Evolutionary conservation across 2,329 filamentous ascomycete species (phyloP).

Genomic region (Aureobasidium zeae): DNA sequence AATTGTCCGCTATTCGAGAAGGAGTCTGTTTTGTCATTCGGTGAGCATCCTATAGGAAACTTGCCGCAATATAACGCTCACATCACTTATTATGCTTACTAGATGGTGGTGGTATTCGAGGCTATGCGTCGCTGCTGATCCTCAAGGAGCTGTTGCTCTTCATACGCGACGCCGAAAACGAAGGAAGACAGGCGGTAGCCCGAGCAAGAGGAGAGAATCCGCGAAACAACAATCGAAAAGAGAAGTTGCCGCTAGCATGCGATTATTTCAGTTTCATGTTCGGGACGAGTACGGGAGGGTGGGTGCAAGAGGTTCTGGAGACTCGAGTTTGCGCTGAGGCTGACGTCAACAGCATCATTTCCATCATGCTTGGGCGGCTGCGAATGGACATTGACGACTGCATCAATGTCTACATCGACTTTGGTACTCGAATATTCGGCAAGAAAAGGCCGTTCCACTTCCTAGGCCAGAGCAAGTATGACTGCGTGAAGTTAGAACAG

Average conservation of each 20-base stretch:
- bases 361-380: constrained; percentile 21
- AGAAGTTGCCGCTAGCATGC: constrained; percentile 25
- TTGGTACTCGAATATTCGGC: constrained; percentile 13
- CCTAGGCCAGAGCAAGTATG: constrained; percentile 4
- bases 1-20: background rate
- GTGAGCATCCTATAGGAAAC: background rate
- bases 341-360: constrained; percentile 18
- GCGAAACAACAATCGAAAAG: background rate
- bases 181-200: too few relatives aligned
- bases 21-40: constrained; percentile 2
- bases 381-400: constrained; percentile 18
- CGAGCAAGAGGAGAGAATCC: constrained; percentile 1
- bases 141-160: constrained; percentile 29
- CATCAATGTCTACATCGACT: constrained; percentile 15
- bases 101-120: constrained; percentile 36
- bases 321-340: background rate
- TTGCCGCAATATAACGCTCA: background rate
- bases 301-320: constrained; percentile 16
- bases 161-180: constrained; percentile 20
- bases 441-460: background rate
- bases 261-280: constrained; percentile 36
- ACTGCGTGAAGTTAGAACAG: background rate
- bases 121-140: constrained; percentile 32
- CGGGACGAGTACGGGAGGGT: constrained; percentile 33
- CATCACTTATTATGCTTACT: background rate